A percentile compares a stretch with the other conserved stretches of the same genome.
These are phyloP conservation scores for Metarhizium robertsii DNA, from an alignment of 2,329 filamentous ascomycete genomes.

Conservation along the genomic window DNA sequence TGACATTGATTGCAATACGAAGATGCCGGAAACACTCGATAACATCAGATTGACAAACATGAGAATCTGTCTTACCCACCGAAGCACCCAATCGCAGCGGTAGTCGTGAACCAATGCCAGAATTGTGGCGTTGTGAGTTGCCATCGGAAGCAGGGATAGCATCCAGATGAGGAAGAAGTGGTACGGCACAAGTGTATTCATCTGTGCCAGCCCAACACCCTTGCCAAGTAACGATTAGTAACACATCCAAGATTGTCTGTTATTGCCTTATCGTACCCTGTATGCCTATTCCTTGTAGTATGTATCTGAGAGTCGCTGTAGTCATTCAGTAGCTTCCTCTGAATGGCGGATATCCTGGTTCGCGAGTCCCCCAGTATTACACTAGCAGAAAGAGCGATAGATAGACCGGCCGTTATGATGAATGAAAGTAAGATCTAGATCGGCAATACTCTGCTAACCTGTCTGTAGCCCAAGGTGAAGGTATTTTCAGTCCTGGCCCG, in stretches of 20 bases:
- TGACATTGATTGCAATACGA: constrained; percentile 45
- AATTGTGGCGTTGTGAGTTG: constrained; percentile 55
- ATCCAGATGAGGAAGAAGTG: constrained; percentile 68
- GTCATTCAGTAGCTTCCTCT: constrained; percentile 54
- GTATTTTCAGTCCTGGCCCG: too few species aligned
- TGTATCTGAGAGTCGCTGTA: constrained; percentile 61
- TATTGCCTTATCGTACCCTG: constrained; percentile 30
- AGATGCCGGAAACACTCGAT: constrained; percentile 45
- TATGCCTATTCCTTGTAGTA: constrained; percentile 63
- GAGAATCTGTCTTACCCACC: constrained; percentile 55
- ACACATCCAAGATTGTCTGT: neutral
- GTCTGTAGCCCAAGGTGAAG: too few species aligned
- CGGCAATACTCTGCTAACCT: too few species aligned
- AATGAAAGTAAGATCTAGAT: constrained; percentile 55
- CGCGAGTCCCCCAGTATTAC: constrained; percentile 47
- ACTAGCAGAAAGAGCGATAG: constrained; percentile 43
- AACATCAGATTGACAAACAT: constrained; percentile 58
- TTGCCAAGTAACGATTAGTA: neutral
- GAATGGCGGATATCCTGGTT: constrained; percentile 39
- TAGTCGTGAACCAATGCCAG: constrained; percentile 57
- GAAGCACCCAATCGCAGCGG: constrained; percentile 55
- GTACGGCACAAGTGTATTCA: constrained; percentile 50
- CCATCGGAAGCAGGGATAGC: constrained; percentile 53
- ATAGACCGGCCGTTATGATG: constrained; percentile 52
- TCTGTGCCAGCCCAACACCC: constrained; percentile 49